These are phyloP conservation scores for Curvularia lunata DNA, from an alignment of 2,329 filamentous ascomycete species.

Conservation along the genomic window DNA sequence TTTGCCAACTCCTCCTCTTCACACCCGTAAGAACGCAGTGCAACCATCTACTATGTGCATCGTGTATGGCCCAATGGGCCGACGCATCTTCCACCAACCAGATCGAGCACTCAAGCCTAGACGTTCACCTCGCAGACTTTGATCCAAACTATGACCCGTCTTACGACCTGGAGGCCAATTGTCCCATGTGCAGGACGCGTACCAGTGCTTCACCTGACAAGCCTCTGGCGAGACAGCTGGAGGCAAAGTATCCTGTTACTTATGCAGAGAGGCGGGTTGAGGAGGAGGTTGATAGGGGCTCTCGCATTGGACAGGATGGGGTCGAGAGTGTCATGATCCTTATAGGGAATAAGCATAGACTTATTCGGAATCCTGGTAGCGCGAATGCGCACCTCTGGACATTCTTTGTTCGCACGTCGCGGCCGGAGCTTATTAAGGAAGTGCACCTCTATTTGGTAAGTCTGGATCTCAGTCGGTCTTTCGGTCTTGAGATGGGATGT, in stretches of 20 bases:
- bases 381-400: conserved; percentile 54
- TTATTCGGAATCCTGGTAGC: conserved; percentile 29
- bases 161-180: conserved; percentile 49
- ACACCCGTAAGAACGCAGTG: conserved; percentile 53
- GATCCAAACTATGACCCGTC: conserved; percentile 41
- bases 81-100: conserved; percentile 47
- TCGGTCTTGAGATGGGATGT: not conserved
- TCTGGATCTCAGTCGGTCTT: not conserved
- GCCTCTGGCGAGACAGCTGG: conserved; percentile 35
- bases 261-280: conserved; percentile 49
- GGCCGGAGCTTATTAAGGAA: conserved; percentile 54
- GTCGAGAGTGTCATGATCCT: conserved; percentile 53
- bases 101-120: conserved; percentile 48
- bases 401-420: conserved; percentile 54
- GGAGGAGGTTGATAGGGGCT: conserved; percentile 37
- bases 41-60: conserved; percentile 53
- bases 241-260: conserved; percentile 44
- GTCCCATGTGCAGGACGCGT: conserved; percentile 55
- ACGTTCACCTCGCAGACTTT: conserved; percentile 51
- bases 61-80: conserved; percentile 57
- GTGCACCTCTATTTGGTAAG: conserved; percentile 48
- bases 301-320: conserved; percentile 29
- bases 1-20: conserved; percentile 54
- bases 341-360: conserved; percentile 53
- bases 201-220: conserved; percentile 46